These are phyloP conservation scores for Termitomyces sp. DNA, from an alignment of 768 basidiomycete species.

Conservation along the genomic window DNA sequence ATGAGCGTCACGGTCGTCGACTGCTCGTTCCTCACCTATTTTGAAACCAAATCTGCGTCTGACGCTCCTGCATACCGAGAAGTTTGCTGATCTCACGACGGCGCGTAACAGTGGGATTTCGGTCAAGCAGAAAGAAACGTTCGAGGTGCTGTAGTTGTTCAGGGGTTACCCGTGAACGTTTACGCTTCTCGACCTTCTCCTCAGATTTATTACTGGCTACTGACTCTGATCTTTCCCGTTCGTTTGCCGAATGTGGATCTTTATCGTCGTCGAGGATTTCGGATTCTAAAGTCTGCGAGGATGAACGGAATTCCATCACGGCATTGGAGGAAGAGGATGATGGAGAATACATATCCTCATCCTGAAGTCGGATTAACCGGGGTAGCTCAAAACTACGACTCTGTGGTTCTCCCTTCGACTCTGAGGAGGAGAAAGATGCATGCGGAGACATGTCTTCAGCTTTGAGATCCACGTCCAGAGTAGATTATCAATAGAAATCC, in stretches of 20 bases:
- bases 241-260: constrained; percentile 28
- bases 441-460: constrained; percentile 24
- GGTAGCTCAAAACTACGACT: constrained; percentile 17
- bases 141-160: constrained; percentile 78
- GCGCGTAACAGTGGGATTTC: constrained; percentile 65
- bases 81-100: constrained; percentile 69
- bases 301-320: constrained; percentile 12
- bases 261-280: constrained; percentile 23
- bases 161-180: constrained; percentile 73
- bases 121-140: constrained; percentile 58
- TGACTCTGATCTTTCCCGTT: constrained; percentile 27
- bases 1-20: background rate
- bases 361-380: constrained; percentile 1
- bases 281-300: constrained; percentile 9
- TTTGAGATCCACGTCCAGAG: background rate
- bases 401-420: constrained; percentile 12
- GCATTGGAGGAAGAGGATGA: constrained; percentile 16
- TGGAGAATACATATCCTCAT: background rate
- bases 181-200: constrained; percentile 66
- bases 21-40: constrained; percentile 48
- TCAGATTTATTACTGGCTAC: constrained; percentile 22
- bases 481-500: constrained; percentile 19
- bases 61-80: constrained; percentile 80
- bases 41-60: constrained; percentile 90
- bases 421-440: constrained; percentile 11